Evolutionary conservation across 2,329 filamentous ascomycete genomes (phyloP).

Genomic region (Diplodia corticola): DNA sequence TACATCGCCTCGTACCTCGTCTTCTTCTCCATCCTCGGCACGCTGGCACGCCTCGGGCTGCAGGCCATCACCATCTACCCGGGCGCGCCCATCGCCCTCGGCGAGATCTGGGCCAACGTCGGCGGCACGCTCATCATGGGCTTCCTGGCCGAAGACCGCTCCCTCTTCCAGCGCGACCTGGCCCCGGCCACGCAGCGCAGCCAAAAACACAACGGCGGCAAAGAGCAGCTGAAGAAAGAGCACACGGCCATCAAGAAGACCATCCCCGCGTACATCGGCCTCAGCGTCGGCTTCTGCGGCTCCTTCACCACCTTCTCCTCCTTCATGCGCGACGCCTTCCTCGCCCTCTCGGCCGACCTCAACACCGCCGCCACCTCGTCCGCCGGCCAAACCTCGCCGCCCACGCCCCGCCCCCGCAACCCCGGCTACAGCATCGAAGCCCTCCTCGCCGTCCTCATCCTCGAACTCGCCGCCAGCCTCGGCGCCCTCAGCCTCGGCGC

Average conservation of each 20-base stretch:
- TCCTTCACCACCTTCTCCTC: conserved; percentile 88
- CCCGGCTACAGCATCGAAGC: conserved; percentile 73
- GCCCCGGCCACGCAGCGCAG: conserved; percentile 33
- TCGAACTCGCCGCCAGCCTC: conserved; percentile 71
- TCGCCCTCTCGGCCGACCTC: conserved; percentile 75
- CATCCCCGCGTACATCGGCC: conserved; percentile 82
- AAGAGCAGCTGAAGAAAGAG: conserved; percentile 14
- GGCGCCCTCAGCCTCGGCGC: conserved; percentile 71
- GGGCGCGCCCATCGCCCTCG: conserved; percentile 68
- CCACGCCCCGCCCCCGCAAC: conserved; percentile 47
- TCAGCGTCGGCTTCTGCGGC: conserved; percentile 84
- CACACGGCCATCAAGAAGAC: conserved; percentile 69
- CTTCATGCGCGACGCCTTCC: conserved; percentile 77
- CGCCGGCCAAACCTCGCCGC: conserved; percentile 42
- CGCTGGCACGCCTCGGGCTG: conserved; percentile 77
- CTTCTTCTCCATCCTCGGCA: conserved; percentile 82
- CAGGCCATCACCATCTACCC: conserved; percentile 78
- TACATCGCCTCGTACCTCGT: conserved; percentile 78
- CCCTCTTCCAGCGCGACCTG: conserved; percentile 58
- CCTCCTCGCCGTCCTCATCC: conserved; percentile 69
- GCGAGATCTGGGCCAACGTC: conserved; percentile 85
- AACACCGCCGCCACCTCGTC: conserved; percentile 46
- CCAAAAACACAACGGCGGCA: neutral
- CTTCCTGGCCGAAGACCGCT: conserved; percentile 76
- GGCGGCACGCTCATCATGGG: conserved; percentile 80